These are phyloP conservation scores for Phytophthora sp. DNA, from an alignment of 352 stramenopile genomes.

Conservation along the genomic window DNA sequence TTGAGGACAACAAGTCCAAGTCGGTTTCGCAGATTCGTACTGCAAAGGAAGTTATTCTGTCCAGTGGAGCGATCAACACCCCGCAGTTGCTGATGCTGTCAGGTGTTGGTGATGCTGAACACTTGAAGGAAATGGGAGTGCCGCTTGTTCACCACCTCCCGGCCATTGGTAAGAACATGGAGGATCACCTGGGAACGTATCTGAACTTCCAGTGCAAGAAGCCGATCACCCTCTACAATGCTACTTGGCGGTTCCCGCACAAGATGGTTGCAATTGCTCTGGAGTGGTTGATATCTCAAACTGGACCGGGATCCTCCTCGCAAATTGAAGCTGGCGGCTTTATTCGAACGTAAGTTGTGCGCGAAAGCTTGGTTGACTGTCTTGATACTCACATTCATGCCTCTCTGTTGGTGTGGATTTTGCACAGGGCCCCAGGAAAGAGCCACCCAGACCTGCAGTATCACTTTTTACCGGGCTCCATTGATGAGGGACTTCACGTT, in stretches of 20 bases:
- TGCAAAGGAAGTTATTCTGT: constrained; percentile 87
- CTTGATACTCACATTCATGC: not conserved
- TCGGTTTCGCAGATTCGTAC: constrained; percentile 45
- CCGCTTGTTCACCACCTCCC: constrained; percentile 75
- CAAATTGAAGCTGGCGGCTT: constrained; percentile 85
- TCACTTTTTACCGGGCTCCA: constrained; percentile 81
- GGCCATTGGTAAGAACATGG: constrained; percentile 82
- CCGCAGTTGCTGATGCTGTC: constrained; percentile 86
- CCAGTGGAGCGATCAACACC: constrained; percentile 84
- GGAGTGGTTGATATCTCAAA: constrained; percentile 74
- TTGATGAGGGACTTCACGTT: constrained; percentile 32
- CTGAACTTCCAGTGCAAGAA: constrained; percentile 85
- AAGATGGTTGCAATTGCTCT: constrained; percentile 81
- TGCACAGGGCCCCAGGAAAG: constrained; percentile 56
- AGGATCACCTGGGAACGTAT: constrained; percentile 86
- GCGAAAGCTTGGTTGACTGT: not conserved
- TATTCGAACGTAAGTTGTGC: constrained; percentile 63
- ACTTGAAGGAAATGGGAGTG: constrained; percentile 74
- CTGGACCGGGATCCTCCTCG: constrained; percentile 63
- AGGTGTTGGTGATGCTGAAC: constrained; percentile 68
- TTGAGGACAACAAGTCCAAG: constrained; percentile 66
- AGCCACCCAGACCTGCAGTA: constrained; percentile 82
- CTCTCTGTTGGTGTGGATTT: not conserved
- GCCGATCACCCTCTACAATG: constrained; percentile 88
- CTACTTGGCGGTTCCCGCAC: constrained; percentile 81